Evolutionary conservation across 2,329 filamentous ascomycete species (phyloP), one percentile per base, ranked within the genome.

Genomic region (Monosporascus sp.): DNA sequence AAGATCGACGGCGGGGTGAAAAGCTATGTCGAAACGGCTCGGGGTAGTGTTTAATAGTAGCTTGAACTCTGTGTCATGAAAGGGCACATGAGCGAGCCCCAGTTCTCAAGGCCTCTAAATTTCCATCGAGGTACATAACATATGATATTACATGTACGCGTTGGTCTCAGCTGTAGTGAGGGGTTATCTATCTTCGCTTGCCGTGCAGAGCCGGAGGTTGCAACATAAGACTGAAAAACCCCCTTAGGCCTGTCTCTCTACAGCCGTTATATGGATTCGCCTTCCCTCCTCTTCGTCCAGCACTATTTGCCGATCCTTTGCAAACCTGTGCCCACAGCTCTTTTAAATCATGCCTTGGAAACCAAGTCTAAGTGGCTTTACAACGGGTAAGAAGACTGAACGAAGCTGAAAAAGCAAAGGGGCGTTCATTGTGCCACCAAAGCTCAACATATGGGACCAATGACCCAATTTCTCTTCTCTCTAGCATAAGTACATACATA

Each of bases 61-160:
- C 43, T 46, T 31, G 15, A 14, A 27, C 43, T 27, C 15, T 46
- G 17, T 7, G 22, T 46, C 24, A 31, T 15, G 54, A 53, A 49
- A 51, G 54, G 54, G 52, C 57, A 61, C 59, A 60, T 61, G 57
- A 59, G 57, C 59, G 57, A 58, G 57, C 54, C 57, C 59, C 56
- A 49, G 45, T 61, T 60, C 60, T 56, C 49, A 31, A 18, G 52
- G 38, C 54, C 50, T 55, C 56, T 55, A 44, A 52, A 31, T 22
- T 46, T 47, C 52, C 47, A 53, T 17, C 3, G 49, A 54, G 43
- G 38, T 47, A 53, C 50, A 47, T 50, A 15, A 20, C 18, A 25
- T 38, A 22, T 39, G 36, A 38, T 35, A 38, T 38, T 38, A 36
- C 47, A 52, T n/a, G 37, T 24, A 27, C 1, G 11, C 51, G 15